Evolutionary conservation across 2,329 filamentous ascomycete genomes (phyloP).

Genomic region (Colletotrichum cuscutae): DNA sequence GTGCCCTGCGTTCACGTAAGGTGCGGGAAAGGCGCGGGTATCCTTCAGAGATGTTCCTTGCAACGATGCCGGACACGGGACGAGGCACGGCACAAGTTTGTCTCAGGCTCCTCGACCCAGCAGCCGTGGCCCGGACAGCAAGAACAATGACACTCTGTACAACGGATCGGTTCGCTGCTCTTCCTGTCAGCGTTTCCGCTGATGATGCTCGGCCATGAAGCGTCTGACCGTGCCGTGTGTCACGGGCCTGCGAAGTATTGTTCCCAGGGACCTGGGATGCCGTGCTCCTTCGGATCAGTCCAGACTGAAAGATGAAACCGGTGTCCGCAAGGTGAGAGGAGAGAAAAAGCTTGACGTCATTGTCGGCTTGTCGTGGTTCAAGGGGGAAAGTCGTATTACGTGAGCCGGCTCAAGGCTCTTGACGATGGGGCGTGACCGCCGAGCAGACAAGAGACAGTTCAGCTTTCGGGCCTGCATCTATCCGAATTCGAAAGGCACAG

Average conservation of each 20-base stretch:
- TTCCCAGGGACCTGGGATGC: slow-evolving; percentile 29
- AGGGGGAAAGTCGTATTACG: slow-evolving; percentile 13
- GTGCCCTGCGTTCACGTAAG: background rate
- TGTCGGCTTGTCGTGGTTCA: slow-evolving; percentile 7
- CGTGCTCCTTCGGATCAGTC: slow-evolving; percentile 17
- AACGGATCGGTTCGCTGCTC: slow-evolving; percentile 1
- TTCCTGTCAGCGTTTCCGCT: slow-evolving; percentile 32
- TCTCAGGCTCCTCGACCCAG: background rate
- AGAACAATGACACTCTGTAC: background rate
- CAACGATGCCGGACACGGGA: background rate
- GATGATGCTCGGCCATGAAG: background rate
- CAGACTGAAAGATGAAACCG: slow-evolving; percentile 27
- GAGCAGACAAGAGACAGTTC: background rate
- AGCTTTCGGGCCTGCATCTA: background rate
- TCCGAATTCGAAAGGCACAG: background rate
- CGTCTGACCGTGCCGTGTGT: slow-evolving; percentile 22
- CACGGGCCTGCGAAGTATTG: slow-evolving; percentile 18
- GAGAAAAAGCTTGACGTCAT: slow-evolving; percentile 15
- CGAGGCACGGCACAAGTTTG: slow-evolving; percentile 4
- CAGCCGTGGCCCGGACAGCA: background rate
- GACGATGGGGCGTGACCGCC: background rate
- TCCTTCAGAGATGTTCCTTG: background rate
- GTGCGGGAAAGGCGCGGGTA: background rate
- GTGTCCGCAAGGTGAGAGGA: slow-evolving; percentile 6
- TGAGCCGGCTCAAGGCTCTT: background rate